A percentile compares a stretch with the other conserved stretches of the same genome.
Evolutionary conservation across 2,329 filamentous ascomycete genomes (phyloP).

Genomic region (Emericellopsis cladophorae): DNA sequence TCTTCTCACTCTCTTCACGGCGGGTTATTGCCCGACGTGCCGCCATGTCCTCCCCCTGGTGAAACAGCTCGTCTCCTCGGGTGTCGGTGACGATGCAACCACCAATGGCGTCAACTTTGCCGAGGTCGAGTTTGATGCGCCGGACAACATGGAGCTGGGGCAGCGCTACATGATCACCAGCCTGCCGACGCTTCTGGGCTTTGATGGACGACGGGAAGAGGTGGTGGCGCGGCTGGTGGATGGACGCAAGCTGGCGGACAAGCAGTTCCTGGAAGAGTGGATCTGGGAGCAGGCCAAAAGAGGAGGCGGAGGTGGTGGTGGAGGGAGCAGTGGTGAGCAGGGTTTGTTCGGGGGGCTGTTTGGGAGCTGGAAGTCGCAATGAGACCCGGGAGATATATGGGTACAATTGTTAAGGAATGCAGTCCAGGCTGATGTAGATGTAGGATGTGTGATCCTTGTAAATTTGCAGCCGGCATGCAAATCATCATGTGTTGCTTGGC

Average conservation of each 20-base stretch:
- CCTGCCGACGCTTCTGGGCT: conserved; percentile 44
- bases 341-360: conserved; percentile 26
- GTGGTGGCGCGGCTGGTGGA: conserved; percentile 36
- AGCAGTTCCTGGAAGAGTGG: conserved; percentile 39
- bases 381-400: neutral
- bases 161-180: conserved; percentile 45
- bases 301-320: conserved; percentile 29
- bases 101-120: conserved; percentile 43
- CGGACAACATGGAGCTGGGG: conserved; percentile 35
- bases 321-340: conserved; percentile 17
- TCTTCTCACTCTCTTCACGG: conserved; percentile 48
- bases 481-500: no score
- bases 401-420: no score
- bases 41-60: conserved; percentile 35
- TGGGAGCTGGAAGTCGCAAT: conserved; percentile 13
- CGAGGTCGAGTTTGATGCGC: conserved; percentile 42
- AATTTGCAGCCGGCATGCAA: no score
- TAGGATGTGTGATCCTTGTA: no score
- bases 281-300: conserved; percentile 36
- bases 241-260: conserved; percentile 32
- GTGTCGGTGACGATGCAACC: conserved; percentile 31
- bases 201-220: conserved; percentile 35
- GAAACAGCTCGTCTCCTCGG: conserved; percentile 31
- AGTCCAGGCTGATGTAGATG: no score
- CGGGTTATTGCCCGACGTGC: conserved; percentile 45